Evolutionary conservation across 352 stramenopile genomes (phyloP), one percentile per base, ranked within the genome.

Genomic region (Globisporangium uncinulatum): DNA sequence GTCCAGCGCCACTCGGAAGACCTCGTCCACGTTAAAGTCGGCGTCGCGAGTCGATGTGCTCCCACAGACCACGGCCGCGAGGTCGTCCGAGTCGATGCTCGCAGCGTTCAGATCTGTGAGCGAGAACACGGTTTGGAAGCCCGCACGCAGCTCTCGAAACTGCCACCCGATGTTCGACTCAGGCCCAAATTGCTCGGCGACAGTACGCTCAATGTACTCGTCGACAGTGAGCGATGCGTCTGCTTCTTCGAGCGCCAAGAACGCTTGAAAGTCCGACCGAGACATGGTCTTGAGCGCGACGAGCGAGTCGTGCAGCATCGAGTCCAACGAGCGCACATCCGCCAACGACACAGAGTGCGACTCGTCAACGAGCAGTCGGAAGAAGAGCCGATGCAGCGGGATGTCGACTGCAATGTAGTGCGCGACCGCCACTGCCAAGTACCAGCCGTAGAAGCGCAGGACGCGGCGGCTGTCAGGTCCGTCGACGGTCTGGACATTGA

Each of bases 1-100:
- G 47, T 92, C 81, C 7, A 72, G 54, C 19, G 76, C 76, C 11
- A 88, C 59, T 42, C 75, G 67, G 21, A 89, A 92, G 11, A 87
- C 31, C 7, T 74, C 39, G 24, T 68, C 59, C 21, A 92, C 56
- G 8, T 48, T 44, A 48, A 89, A 86, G 54, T 86, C 66, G 5
- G 63, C 43, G 37, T 58, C 42, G 2, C 32, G 15, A 32, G 32
- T 42, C 20, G 15, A 8, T 2, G 10, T 21, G 15, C 11, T 48
- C 15, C 73, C 75, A 46, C 68, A 69, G 58, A 90, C 47, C n/a
- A 76, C 62, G 5, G 66, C 56, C 0, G 52, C 53, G 7, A 90
- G 51, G 32, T 90, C 75, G 13, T 36, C 44, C 6, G 58, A 61
- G 11, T 43, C 32, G 21, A 81, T 64, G 4, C 50, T 57, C 14